Evolutionary conservation across 129 eudicot genomes (phyloP), one percentile per base, ranked within the genome.

Genomic region (Artemisia tridentata): DNA sequence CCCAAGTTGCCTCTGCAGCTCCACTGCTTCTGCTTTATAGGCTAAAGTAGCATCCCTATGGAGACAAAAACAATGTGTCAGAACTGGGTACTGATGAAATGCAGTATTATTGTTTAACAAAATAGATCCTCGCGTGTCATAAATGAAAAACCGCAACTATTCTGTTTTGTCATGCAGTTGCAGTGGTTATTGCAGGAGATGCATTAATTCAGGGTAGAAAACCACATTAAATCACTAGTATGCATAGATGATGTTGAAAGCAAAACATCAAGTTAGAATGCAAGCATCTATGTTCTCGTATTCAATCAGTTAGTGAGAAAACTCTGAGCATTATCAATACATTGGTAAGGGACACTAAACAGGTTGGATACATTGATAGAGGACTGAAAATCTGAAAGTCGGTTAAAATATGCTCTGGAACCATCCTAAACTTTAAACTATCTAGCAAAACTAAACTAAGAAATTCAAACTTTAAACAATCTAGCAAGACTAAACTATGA

Each of bases 1-100:
- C 62, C 92, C 88, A 73, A 95, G 93, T 80, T 95, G 99, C 65
- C 91, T 80, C 73, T 95, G 96, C 74, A 95, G 85, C 80, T 90
- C 96, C 79, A 82, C 49, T 7, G 97, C 97, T 84, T 95, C 99
- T 69, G 86, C 83, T 75, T 90, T 95, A 52, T 65, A 82, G 19
- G 92, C 89, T 55, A 79, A 68, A 67, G 99, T 95, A 59, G 97
- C 89, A 75, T 95, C 99, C 84, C 99, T 95, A 71, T 52, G 10
- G 11, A 60, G 20, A 16, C 27, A 11, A 12, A 50, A 27, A 34
- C 17, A 48, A 23, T 31, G 11, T 34, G 41, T 68, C 76, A 78
- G 54, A 47, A 80, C 17, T 38, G 45, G 45, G 10, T 38, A 38
- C 1, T 8, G 45, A 8, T 38, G 45, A 38, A 38, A 31, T 5